Percentiles rank a stretch among this genome's conserved stretches.
phyloP scores from a whole-genome alignment of 2,329 filamentous ascomycete genomes.

The Colletotrichum sp. region DNA sequence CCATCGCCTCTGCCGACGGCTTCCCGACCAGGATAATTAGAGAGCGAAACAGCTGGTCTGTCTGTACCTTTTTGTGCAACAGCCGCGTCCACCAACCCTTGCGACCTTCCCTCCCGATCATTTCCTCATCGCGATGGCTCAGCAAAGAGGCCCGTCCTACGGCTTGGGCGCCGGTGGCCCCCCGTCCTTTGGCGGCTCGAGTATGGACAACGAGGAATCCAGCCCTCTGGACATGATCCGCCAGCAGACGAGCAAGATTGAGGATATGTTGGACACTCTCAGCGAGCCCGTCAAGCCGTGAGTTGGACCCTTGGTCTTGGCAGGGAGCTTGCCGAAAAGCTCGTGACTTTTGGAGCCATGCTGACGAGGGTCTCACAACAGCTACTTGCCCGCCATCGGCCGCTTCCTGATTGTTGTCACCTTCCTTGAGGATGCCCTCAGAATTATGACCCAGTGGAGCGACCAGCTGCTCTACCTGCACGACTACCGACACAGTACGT shows the following conservation, averaged over 20 bases:
- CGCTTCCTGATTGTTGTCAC: slow-evolving; percentile 98
- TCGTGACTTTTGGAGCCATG: background rate
- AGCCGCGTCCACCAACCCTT: slow-evolving; percentile 6
- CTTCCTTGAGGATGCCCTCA: slow-evolving; percentile 93
- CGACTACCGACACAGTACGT: slow-evolving; percentile 91
- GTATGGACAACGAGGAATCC: slow-evolving; percentile 51
- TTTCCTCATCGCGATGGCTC: slow-evolving; percentile 19
- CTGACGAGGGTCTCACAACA: slow-evolving; percentile 44
- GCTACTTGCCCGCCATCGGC: slow-evolving; percentile 92
- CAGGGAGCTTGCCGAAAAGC: background rate
- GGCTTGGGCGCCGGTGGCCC: slow-evolving; percentile 23
- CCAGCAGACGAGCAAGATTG: slow-evolving; percentile 97
- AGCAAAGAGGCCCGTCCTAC: slow-evolving; percentile 24
- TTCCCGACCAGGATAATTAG: background rate
- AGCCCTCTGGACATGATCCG: slow-evolving; percentile 88
- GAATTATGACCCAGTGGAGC: slow-evolving; percentile 96
- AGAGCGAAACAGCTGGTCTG: slow-evolving; percentile 19
- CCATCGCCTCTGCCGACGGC: background rate
- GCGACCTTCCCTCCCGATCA: background rate
- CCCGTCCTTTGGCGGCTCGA: slow-evolving; percentile 20
- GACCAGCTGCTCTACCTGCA: slow-evolving; percentile 94
- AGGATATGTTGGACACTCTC: slow-evolving; percentile 86
- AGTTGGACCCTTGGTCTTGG: slow-evolving; percentile 46
- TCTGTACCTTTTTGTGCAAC: slow-evolving; percentile 18
- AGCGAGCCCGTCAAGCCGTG: slow-evolving; percentile 95